Evolutionary conservation across 345 rosid genomes (phyloP).

Genomic region (Eucalyptus decipiens): DNA sequence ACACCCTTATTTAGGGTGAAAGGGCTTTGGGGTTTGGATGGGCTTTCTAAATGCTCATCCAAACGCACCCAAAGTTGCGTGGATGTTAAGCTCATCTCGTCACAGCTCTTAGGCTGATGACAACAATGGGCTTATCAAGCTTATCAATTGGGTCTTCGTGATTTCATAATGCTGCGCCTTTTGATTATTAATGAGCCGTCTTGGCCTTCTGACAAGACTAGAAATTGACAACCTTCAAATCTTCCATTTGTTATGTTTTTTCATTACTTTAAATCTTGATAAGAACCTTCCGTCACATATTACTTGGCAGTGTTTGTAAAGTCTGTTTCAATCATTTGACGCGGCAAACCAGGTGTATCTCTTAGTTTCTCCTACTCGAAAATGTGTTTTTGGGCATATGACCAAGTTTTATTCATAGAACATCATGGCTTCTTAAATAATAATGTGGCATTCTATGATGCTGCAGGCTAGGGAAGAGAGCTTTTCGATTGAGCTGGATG

Average conservation of each 20-base stretch:
- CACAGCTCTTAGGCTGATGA: background rate
- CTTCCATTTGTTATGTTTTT: background rate
- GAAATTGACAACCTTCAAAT: background rate
- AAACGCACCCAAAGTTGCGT: background rate
- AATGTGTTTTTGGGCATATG: background rate
- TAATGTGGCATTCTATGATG: background rate
- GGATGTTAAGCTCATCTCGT: background rate
- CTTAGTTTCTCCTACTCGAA: background rate
- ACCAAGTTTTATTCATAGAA: background rate
- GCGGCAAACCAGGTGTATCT: background rate
- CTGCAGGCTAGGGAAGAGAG: constrained; percentile 78
- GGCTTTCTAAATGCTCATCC: no score
- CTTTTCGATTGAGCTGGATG: constrained; percentile 66
- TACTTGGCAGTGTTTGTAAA: background rate
- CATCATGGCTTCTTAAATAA: background rate
- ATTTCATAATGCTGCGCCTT: background rate
- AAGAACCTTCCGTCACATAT: background rate
- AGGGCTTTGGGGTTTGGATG: no score
- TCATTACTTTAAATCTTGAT: background rate
- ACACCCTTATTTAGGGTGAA: no score
- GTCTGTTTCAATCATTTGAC: background rate
- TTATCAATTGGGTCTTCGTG: background rate
- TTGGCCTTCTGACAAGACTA: background rate
- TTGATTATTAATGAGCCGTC: background rate
- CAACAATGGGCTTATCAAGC: background rate